These are phyloP conservation scores for Podospora pseudopauciseta DNA, from an alignment of 495 filamentous ascomycete species.

Conservation along the genomic window DNA sequence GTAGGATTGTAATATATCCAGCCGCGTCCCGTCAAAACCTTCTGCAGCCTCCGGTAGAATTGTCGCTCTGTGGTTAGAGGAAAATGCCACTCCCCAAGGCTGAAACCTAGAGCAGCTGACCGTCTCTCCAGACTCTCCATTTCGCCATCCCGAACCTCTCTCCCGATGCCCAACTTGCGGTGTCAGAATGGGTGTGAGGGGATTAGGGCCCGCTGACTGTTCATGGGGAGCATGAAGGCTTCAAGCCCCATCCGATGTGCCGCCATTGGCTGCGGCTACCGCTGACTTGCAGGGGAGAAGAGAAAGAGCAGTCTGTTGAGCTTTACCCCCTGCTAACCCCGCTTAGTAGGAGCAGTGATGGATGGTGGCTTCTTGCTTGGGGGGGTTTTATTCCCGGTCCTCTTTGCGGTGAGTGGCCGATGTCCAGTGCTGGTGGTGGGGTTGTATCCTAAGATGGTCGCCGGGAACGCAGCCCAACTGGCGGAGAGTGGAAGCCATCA, in stretches of 20 bases:
- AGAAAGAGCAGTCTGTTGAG: conserved; percentile 1
- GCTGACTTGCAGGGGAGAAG: conserved; percentile 14
- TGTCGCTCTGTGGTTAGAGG: background rate
- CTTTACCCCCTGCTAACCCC: too few species aligned
- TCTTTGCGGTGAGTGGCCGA: conserved; percentile 1
- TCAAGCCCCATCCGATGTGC: conserved; percentile 18
- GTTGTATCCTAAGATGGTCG: conserved; percentile 7
- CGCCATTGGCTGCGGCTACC: conserved; percentile 22
- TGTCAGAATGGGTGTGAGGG: conserved; percentile 5
- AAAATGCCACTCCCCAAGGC: background rate
- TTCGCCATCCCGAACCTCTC: conserved; percentile 3
- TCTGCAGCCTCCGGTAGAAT: conserved; percentile 11
- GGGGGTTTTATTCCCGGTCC: conserved; percentile 12
- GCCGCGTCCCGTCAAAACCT: background rate
- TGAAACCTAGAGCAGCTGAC: background rate
- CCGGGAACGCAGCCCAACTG: conserved; percentile 14
- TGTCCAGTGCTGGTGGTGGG: background rate
- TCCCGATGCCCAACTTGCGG: conserved; percentile 6
- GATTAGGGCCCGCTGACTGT: conserved; percentile 6
- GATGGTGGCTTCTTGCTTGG: conserved; percentile 14
- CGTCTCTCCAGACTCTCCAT: background rate
- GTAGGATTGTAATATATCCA: background rate
- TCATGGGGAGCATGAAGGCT: conserved; percentile 23
- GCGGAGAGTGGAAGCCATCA: background rate
- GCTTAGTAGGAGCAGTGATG: conserved; percentile 13